These are phyloP conservation scores for Phytophthora multivora DNA, from an alignment of 352 stramenopile species.

Conservation along the genomic window DNA sequence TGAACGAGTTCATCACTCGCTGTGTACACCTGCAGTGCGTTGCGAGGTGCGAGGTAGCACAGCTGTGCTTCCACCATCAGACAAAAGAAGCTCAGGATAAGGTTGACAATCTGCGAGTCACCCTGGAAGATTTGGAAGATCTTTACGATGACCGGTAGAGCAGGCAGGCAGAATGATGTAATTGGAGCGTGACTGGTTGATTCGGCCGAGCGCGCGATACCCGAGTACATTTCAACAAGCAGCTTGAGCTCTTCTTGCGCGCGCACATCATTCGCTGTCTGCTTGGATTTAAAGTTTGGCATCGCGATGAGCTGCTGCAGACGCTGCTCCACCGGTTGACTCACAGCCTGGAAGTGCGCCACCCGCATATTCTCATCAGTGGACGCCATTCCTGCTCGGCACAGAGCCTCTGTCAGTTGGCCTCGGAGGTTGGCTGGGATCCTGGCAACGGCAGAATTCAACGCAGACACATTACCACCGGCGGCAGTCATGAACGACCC, in stretches of 20 bases:
- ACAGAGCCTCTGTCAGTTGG: constrained; percentile 72
- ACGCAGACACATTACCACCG: constrained; percentile 26
- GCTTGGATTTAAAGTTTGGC: constrained; percentile 63
- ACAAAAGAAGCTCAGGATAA: constrained; percentile 82
- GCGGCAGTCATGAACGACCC: constrained; percentile 51
- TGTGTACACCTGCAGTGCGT: constrained; percentile 77
- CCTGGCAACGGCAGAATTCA: constrained; percentile 57
- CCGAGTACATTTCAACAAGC: constrained; percentile 79
- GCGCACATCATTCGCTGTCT: constrained; percentile 64
- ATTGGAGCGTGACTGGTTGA: constrained; percentile 63
- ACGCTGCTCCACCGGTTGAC: constrained; percentile 48
- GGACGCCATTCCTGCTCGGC: constrained; percentile 70
- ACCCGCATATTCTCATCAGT: constrained; percentile 46
- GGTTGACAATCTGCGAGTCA: constrained; percentile 72
- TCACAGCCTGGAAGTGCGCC: constrained; percentile 64
- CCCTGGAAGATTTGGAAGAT: constrained; percentile 79
- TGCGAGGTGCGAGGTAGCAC: constrained; percentile 67
- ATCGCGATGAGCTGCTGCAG: constrained; percentile 61
- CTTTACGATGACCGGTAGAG: constrained; percentile 73
- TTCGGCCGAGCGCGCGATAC: constrained; percentile 74
- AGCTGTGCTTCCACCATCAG: constrained; percentile 82
- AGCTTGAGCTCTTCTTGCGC: constrained; percentile 80
- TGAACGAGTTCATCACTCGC: constrained; percentile 75
- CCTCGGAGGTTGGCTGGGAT: constrained; percentile 65
- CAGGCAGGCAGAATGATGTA: constrained; percentile 68